Evolutionary conservation across 140 eudicot genomes (phyloP).

Genomic region (Stevia rebaudiana): DNA sequence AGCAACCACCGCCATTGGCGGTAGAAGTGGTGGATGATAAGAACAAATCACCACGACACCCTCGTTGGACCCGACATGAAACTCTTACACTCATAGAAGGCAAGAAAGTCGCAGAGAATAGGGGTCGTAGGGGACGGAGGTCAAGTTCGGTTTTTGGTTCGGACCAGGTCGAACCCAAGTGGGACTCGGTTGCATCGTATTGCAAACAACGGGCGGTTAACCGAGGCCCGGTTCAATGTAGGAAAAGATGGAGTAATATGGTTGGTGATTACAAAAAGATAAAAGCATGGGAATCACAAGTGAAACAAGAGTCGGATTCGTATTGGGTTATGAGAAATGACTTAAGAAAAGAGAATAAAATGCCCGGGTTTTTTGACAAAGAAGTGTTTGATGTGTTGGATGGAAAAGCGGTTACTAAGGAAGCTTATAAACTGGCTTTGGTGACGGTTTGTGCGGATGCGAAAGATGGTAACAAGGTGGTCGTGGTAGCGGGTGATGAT

Average conservation of each 20-base stretch:
- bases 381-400: conserved; percentile 67
- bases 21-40: conserved; percentile 37
- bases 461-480: conserved; percentile 32
- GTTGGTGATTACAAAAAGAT: conserved; percentile 67
- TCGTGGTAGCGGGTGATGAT: conserved; percentile 26
- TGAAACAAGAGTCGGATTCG: conserved; percentile 42
- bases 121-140: conserved; percentile 61
- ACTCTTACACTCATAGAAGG: conserved; percentile 76
- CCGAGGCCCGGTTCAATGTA: conserved; percentile 79
- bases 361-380: conserved; percentile 70
- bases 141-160: conserved; percentile 44
- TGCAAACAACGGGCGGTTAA: conserved; percentile 55
- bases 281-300: conserved; percentile 57
- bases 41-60: conserved; percentile 55
- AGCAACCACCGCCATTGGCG: conserved; percentile 19
- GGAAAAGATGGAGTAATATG: conserved; percentile 87
- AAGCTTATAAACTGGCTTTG: conserved; percentile 34
- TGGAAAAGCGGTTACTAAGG: conserved; percentile 38
- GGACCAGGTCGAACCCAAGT: conserved; percentile 62
- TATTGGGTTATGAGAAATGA: conserved; percentile 78
- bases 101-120: conserved; percentile 56
- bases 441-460: conserved; percentile 38
- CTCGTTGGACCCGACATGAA: conserved; percentile 80
- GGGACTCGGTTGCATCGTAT: conserved; percentile 68
- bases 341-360: conserved; percentile 54